Conservation (phyloP, 2,329 filamentous ascomycete species). For the Colletotrichum sp. region DNA sequence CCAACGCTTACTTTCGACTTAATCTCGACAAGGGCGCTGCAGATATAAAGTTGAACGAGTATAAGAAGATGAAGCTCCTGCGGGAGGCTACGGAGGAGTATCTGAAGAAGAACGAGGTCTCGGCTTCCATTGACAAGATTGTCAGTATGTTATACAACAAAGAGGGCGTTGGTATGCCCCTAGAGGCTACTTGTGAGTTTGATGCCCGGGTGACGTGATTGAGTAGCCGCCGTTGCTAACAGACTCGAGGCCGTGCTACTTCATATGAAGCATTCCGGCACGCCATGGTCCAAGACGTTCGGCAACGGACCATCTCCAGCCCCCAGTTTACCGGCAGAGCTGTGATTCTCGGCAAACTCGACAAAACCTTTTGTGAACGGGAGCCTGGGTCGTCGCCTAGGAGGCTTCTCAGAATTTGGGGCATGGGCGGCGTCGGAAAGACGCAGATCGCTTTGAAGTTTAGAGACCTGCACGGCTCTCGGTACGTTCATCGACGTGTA, state of each 20-base stretch:
- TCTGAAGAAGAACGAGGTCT: constrained; percentile 15
- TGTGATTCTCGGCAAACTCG: constrained; percentile 25
- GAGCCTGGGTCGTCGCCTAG: neutral
- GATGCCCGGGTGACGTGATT: neutral
- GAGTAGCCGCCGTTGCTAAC: too few species aligned
- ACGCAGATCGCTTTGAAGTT: constrained; percentile 34
- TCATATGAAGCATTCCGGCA: constrained; percentile 4
- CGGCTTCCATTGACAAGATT: constrained; percentile 23
- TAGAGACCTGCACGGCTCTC: constrained; percentile 19
- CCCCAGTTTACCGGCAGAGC: constrained; percentile 28
- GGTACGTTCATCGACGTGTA: neutral
- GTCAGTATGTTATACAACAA: constrained; percentile 22
- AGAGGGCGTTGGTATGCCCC: constrained; percentile 14
- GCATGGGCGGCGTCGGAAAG: constrained; percentile 35
- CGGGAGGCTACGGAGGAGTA: constrained; percentile 28
- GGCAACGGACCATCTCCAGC: neutral
- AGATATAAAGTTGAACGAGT: constrained; percentile 27
- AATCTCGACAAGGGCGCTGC: constrained; percentile 28
- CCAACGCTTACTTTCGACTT: constrained; percentile 32
- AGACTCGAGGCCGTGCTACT: neutral
- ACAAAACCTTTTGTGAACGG: constrained; percentile 12
- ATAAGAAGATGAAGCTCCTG: constrained; percentile 28
- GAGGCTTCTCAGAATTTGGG: constrained; percentile 29
- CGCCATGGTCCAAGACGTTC: neutral
- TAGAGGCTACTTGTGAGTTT: constrained; percentile 26